Base-by-base conservation (phyloP, 345 rosid species). In the Carallia brachiata region DNA sequence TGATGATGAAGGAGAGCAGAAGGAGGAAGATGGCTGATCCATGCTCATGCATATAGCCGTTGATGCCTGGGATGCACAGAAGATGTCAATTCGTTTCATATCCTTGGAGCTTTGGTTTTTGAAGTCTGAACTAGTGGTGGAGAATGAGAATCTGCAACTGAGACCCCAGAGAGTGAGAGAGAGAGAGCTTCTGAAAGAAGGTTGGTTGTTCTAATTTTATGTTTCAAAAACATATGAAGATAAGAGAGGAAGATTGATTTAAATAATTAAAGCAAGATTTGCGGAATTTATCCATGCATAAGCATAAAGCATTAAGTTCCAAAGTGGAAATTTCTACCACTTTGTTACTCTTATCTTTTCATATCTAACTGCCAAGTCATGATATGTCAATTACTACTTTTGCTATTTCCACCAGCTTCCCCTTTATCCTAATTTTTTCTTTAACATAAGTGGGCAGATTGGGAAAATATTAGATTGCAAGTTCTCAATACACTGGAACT, bases 41-140 rank as follows among this genome's bases (percentile, higher is more conserved):
- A 82, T 85, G 83, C 87, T 85, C 73, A 79, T 70, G 79, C 91
- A 84, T 70, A 91, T 77, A 77, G 90, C 85, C 27, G 91, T 87
- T 66, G 97, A 91, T 72, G 95, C 90, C 81, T 87, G 95, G 47
- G 98, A 91, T 19, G 86, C 86, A 77, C 98, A 94, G 75, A 87
- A 91, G 71, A 89, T 79, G 58, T 83, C 88, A 31, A 78, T 81
- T 66, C 81, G 60, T 76, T 67, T 86, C 89, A 84, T 83, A 17
- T 48, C 17, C 75, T 59, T 16, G 7, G 32, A 56, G 60, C 6
- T 56, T 23, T 27, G 63, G 16, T 76, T 70, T 23, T 30, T 75
- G 78, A 69, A 61, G 36, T 54, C 54, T 15, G 75, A 61, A 55
- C 18, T 59, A 63, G 76, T 68, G 78, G 70, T 52, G 70, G 34